These are phyloP conservation scores for Backusella luteola DNA, from an alignment of 192 early-diverging fungal genomes.

Conservation along the genomic window DNA sequence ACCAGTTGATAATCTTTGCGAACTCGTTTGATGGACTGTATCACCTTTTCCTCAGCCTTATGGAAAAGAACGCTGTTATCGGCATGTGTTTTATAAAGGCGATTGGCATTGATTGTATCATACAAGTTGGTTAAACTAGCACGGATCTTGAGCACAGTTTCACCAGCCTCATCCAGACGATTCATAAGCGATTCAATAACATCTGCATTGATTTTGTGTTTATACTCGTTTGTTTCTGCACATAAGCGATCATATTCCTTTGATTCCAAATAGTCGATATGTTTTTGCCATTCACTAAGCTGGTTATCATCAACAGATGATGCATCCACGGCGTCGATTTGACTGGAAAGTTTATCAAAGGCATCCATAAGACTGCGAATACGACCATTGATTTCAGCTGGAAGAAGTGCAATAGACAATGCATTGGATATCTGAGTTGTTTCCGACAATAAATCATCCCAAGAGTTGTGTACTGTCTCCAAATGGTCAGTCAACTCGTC, in stretches of 20 bases:
- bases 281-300: constrained; percentile 24
- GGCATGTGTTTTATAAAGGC: constrained; percentile 15
- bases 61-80: constrained; percentile 6
- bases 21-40: neutral
- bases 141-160: constrained; percentile 2
- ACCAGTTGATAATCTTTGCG: neutral
- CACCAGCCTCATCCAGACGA: constrained; percentile 12
- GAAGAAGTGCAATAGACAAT: neutral
- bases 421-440: constrained; percentile 6
- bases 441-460: constrained; percentile 11
- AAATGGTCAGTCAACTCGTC: neutral
- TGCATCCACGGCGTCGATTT: neutral
- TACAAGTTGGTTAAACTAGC: constrained; percentile 6
- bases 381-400: constrained; percentile 17
- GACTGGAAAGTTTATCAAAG: constrained; percentile 1
- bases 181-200: neutral
- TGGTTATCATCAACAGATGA: constrained; percentile 12
- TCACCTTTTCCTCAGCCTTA: neutral
- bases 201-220: neutral
- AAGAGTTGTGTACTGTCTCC: neutral
- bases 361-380: neutral
- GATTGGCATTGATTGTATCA: constrained; percentile 16
- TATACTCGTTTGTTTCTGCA: constrained; percentile 6
- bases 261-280: constrained; percentile 17
- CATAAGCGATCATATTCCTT: constrained; percentile 16